Evolutionary conservation across 2,329 filamentous ascomycete species (phyloP).

Genomic region (Lasiodiplodia gonubiensis): DNA sequence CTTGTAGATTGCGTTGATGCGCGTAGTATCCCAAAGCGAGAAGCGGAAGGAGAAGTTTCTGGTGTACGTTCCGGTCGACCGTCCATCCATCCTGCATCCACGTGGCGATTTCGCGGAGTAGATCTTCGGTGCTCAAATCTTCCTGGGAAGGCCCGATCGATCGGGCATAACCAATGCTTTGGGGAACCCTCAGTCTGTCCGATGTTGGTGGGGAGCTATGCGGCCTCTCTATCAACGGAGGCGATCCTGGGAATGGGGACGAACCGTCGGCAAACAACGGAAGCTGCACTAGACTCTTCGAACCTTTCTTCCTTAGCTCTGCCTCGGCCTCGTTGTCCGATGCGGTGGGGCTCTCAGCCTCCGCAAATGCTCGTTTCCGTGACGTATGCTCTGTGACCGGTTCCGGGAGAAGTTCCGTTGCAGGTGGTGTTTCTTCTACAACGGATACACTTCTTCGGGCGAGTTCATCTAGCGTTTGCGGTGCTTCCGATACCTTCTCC

Average conservation of each 20-base stretch:
- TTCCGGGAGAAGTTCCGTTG: too few species aligned
- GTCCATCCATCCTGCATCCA: conserved; percentile 19
- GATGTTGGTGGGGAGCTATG: background rate
- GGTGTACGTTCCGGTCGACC: background rate
- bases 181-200: too few species aligned
- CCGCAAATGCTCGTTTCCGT: conserved; percentile 7
- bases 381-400: background rate
- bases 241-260: background rate
- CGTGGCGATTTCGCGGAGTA: conserved; percentile 10
- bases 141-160: background rate
- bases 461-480: background rate
- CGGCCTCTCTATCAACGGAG: conserved; percentile 1
- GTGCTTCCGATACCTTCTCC: background rate
- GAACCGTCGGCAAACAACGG: background rate
- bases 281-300: conserved; percentile 7
- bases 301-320: background rate
- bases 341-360: conserved; percentile 7
- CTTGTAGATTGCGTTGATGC: background rate
- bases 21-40: conserved; percentile 10
- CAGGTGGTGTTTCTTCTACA: background rate
- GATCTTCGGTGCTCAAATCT: background rate
- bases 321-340: background rate
- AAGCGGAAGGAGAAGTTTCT: conserved; percentile 12
- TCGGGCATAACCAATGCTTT: background rate
- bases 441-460: background rate